phyloP scores from a whole-genome alignment of 2,329 filamentous ascomycete species.

The Cercospora sp. region DNA sequence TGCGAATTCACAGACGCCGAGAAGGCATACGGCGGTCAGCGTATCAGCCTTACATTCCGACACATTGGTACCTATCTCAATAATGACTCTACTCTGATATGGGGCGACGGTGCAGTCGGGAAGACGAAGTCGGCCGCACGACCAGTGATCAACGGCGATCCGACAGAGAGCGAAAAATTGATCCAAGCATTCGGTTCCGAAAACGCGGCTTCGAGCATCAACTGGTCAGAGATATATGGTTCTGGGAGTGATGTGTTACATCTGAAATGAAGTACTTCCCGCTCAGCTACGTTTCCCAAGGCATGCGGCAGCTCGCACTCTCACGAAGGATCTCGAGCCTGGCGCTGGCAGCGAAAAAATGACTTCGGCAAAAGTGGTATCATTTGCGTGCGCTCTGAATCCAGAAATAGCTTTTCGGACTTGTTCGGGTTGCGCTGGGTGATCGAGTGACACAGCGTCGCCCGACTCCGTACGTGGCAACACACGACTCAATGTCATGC shows the following conservation, averaged over 20 bases:
- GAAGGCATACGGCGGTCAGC: conserved; percentile 68
- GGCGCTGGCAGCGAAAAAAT: background rate
- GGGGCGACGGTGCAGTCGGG: conserved; percentile 82
- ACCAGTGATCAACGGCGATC: conserved; percentile 68
- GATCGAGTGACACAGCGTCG: background rate
- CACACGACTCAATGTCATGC: background rate
- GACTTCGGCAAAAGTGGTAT: background rate
- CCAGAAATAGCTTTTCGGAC: conserved; percentile 5
- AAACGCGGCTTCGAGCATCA: conserved; percentile 69
- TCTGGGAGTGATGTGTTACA: conserved; percentile 81
- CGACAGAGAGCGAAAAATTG: conserved; percentile 64
- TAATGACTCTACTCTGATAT: conserved; percentile 66
- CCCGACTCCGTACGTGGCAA: conserved; percentile 3
- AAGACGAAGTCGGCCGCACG: conserved; percentile 64
- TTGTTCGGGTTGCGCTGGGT: conserved; percentile 20
- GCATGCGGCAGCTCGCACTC: background rate
- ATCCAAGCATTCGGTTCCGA: conserved; percentile 80
- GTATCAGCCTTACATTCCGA: conserved; percentile 91
- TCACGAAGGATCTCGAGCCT: background rate
- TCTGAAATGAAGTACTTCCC: conserved; percentile 36
- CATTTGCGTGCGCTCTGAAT: background rate
- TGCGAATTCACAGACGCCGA: conserved; percentile 70
- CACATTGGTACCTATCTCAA: conserved; percentile 83
- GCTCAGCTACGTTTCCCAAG: background rate
- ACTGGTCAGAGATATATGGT: conserved; percentile 77